A percentile compares a stretch with the other conserved stretches of the same genome.
Conservation (phyloP, 2,329 filamentous ascomycete genomes). For the Byssoonygena ceratinophila region DNA sequence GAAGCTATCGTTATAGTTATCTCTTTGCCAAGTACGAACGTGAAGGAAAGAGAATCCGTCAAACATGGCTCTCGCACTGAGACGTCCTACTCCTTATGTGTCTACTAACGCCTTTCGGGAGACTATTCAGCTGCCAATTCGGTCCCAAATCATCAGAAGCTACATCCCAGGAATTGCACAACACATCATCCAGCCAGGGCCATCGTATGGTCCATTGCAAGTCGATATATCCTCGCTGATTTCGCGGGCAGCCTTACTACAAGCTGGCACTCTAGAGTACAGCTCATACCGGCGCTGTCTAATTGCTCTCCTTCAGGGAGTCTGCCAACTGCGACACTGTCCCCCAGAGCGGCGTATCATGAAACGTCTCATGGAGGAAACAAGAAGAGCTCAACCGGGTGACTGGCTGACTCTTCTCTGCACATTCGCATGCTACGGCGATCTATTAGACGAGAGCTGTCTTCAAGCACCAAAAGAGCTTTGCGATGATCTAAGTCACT, state of each 20-base stretch:
- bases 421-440: conserved; percentile 7
- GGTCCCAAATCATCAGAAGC: background rate
- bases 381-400: background rate
- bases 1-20: too few relatives aligned
- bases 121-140: background rate
- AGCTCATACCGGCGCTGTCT: background rate
- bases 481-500: background rate
- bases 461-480: background rate
- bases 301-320: background rate
- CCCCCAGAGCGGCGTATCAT: background rate
- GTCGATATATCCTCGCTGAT: background rate
- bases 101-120: background rate
- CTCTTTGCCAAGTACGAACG: too few relatives aligned
- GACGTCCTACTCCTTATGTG: background rate
- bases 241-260: background rate
- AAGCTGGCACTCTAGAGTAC: background rate
- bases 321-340: background rate
- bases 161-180: background rate
- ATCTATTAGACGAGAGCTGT: conserved; percentile 1
- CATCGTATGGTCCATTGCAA: background rate
- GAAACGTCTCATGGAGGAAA: background rate
- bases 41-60: background rate
- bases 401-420: background rate
- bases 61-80: background rate
- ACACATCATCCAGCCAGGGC: background rate